Conservation (phyloP, 2,329 filamentous ascomycete species). For the Ascocoryne sarcoides region DNA sequence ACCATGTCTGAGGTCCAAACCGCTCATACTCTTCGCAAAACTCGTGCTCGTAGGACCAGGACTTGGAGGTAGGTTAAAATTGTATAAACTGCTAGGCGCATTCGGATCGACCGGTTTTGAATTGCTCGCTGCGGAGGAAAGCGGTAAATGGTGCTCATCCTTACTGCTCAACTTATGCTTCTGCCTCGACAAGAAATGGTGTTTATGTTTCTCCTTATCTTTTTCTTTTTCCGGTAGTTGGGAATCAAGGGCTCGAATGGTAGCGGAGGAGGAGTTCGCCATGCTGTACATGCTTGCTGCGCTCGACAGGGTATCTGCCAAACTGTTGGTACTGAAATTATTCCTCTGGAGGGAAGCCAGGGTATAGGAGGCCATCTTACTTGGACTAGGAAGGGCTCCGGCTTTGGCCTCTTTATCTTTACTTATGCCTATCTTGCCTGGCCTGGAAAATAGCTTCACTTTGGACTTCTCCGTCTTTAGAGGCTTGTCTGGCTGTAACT, state of each 20-base stretch:
- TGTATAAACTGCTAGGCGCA: constrained; percentile 69
- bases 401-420: constrained; percentile 57
- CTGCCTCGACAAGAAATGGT: constrained; percentile 70
- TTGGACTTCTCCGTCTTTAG: constrained; percentile 61
- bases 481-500: constrained; percentile 45
- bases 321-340: constrained; percentile 64
- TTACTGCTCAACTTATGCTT: constrained; percentile 68
- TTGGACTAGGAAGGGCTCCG: constrained; percentile 63
- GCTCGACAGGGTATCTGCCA: constrained; percentile 48
- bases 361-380: constrained; percentile 57
- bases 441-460: constrained; percentile 73
- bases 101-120: constrained; percentile 67
- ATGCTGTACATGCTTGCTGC: constrained; percentile 60
- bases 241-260: constrained; percentile 56
- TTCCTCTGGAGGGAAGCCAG: constrained; percentile 55
- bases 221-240: constrained; percentile 47
- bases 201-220: constrained; percentile 66
- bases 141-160: constrained; percentile 62
- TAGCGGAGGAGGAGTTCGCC: constrained; percentile 69
- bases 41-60: constrained; percentile 54
- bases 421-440: constrained; percentile 61
- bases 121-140: constrained; percentile 70
- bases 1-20: constrained; percentile 69
- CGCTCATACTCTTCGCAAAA: constrained; percentile 77
- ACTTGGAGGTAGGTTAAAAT: constrained; percentile 65